Conservation (phyloP, 176 grass and related monocot genomes). For the Pontederia crassipes region DNA sequence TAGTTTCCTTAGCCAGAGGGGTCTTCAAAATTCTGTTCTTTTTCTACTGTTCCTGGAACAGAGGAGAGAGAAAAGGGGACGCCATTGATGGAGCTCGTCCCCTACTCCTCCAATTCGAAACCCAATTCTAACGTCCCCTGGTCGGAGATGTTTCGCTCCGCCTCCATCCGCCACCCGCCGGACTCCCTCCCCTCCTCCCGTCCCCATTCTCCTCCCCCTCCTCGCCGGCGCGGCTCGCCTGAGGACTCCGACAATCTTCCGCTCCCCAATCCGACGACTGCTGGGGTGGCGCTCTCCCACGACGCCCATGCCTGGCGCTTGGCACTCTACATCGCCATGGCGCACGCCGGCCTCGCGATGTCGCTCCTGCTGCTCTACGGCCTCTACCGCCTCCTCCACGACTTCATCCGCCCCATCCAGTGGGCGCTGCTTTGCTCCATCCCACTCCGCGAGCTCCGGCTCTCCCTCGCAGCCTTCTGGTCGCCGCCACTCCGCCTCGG, state of each 20-base stretch:
- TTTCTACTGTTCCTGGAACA: not conserved
- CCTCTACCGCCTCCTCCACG: conserved; percentile 65
- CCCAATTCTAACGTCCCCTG: conserved; percentile 40
- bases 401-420: conserved; percentile 95
- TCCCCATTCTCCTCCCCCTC: not conserved
- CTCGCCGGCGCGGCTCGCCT: not conserved
- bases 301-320: conserved; percentile 20
- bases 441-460: conserved; percentile 80
- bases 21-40: not conserved
- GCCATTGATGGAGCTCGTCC: conserved; percentile 51
- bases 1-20: too few species aligned
- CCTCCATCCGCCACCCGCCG: conserved; percentile 27
- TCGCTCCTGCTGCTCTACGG: conserved; percentile 74
- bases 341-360: conserved; percentile 78
- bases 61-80: not conserved
- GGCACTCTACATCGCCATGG: conserved; percentile 97
- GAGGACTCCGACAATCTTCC: conserved; percentile 6
- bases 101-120: conserved; percentile 21
- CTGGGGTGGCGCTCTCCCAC: not conserved
- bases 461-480: conserved; percentile 81
- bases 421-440: conserved; percentile 97
- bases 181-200: conserved; percentile 14
- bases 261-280: conserved; percentile 5
- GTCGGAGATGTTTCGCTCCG: conserved; percentile 96
- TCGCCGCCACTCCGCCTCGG: conserved; percentile 56